Conservation (phyloP, 164 flowering plant genomes). For the Liriodendron chinense region DNA sequence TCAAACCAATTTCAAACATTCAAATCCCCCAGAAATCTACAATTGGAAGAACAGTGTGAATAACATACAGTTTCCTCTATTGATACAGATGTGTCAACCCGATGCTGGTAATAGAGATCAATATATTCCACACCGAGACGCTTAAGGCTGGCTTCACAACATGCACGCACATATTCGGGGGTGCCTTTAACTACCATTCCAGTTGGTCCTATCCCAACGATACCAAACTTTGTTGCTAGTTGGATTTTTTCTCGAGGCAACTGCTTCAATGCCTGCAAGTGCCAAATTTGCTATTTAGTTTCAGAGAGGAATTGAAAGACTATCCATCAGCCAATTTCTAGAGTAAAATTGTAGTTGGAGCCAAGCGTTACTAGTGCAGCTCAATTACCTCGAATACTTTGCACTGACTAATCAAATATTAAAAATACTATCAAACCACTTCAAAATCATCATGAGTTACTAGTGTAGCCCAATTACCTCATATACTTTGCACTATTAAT, state of each 20-base stretch:
- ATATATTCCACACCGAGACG: slow-evolving; percentile 47
- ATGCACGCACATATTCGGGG: slow-evolving; percentile 44
- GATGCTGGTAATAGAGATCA: slow-evolving; percentile 48
- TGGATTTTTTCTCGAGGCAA: slow-evolving; percentile 46
- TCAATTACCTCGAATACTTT: too few species aligned
- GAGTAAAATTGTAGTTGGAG: neutral
- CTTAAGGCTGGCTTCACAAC: slow-evolving; percentile 49
- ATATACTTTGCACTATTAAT: neutral
- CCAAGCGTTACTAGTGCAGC: neutral
- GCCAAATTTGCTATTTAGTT: neutral
- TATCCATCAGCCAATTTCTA: neutral
- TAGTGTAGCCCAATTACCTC: neutral
- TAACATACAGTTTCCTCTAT: slow-evolving; percentile 43
- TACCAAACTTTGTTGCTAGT: slow-evolving; percentile 48
- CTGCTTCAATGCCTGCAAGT: slow-evolving; percentile 43
- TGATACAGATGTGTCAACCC: slow-evolving; percentile 37
- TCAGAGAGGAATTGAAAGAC: neutral
- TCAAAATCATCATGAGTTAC: neutral
- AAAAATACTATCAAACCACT: too few species aligned
- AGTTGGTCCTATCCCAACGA: slow-evolving; percentile 8
- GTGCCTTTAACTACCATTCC: slow-evolving; percentile 25
- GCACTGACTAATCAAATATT: too few species aligned
- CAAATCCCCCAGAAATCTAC: neutral
- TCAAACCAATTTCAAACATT: too few species aligned
- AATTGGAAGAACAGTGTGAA: neutral